Conservation (phyloP, 176 grass and related monocot species). For the Rhynchospora tenuis region DNA sequence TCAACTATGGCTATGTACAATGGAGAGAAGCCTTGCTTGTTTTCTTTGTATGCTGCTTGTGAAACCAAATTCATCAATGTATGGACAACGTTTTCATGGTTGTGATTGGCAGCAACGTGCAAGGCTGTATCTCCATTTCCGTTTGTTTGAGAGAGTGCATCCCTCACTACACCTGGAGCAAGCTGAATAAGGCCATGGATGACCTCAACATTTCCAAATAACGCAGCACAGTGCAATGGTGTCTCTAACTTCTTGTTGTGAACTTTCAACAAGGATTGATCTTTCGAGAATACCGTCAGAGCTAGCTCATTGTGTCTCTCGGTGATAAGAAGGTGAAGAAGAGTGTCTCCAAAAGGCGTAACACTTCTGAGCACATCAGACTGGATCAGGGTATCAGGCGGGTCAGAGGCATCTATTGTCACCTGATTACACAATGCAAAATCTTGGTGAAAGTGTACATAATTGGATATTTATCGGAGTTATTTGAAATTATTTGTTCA, state of each 20-base stretch:
- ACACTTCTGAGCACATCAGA: background rate
- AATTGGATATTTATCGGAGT: too few relatives aligned
- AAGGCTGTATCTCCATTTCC: slow-evolving; percentile 8
- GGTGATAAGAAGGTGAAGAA: background rate
- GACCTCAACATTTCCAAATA: background rate
- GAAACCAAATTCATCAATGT: background rate
- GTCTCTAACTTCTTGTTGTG: background rate
- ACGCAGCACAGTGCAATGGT: slow-evolving; percentile 19
- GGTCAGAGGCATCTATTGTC: background rate
- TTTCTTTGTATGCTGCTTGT: background rate
- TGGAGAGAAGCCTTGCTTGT: background rate
- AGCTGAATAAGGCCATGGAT: background rate
- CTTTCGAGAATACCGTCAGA: background rate
- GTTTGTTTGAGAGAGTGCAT: background rate
- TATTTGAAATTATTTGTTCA: too few relatives aligned
- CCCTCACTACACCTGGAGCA: background rate
- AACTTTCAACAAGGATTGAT: background rate
- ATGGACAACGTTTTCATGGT: fast-evolving
- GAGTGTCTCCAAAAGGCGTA: background rate
- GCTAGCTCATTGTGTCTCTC: background rate
- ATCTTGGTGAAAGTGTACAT: too few relatives aligned
- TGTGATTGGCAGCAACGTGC: background rate
- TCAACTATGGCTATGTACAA: background rate
- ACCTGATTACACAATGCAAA: background rate
- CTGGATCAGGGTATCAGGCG: too few relatives aligned